phyloP scores from a whole-genome alignment of 352 stramenopile genomes.

The Sclerospora graminicola region DNA sequence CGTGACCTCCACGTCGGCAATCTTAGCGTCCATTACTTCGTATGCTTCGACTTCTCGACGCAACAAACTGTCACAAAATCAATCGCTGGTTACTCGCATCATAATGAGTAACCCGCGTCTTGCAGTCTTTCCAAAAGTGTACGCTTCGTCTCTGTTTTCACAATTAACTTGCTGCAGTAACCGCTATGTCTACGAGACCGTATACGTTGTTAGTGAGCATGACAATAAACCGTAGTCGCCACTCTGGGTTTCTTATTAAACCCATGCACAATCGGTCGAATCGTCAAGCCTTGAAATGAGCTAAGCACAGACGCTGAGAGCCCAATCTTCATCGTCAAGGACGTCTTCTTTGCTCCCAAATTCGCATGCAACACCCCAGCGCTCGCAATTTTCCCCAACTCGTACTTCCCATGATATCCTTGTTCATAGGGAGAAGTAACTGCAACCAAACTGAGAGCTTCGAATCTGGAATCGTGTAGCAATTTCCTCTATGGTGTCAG shows the following conservation, averaged over 20 bases:
- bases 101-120: slow-evolving; percentile 64
- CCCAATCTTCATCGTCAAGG: slow-evolving; percentile 86
- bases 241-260: slow-evolving; percentile 95
- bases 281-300: slow-evolving; percentile 58
- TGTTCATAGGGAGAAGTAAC: too few species aligned
- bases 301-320: slow-evolving; percentile 73
- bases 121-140: slow-evolving; percentile 83
- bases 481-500: too few species aligned
- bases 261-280: slow-evolving; percentile 69
- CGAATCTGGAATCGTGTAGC: too few species aligned
- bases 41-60: slow-evolving; percentile 7
- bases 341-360: slow-evolving; percentile 89
- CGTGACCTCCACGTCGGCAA: slow-evolving; percentile 53
- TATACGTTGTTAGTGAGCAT: slow-evolving; percentile 95
- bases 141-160: slow-evolving; percentile 74
- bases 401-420: slow-evolving; percentile 73
- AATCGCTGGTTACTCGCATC: slow-evolving; percentile 69
- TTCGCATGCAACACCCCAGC: slow-evolving; percentile 77
- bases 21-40: slow-evolving; percentile 34
- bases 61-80: slow-evolving; percentile 78
- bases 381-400: slow-evolving; percentile 58
- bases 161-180: slow-evolving; percentile 80
- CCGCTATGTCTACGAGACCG: slow-evolving; percentile 81
- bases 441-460: too few species aligned
- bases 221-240: slow-evolving; percentile 89